phyloP scores from a whole-genome alignment of 441 rosid genomes.

The Populus hybrid region DNA sequence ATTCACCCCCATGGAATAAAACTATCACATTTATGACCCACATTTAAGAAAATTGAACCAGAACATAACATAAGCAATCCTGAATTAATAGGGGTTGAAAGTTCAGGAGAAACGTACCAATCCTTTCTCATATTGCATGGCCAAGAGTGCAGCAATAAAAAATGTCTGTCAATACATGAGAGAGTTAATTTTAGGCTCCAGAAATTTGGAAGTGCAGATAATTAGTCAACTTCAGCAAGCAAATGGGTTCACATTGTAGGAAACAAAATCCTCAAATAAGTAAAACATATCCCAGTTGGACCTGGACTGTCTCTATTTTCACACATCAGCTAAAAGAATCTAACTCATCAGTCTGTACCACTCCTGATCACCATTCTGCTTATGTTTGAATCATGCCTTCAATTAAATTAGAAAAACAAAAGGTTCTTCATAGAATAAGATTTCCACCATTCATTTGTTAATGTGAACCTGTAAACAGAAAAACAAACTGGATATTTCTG shows the following conservation, averaged over 20 bases:
- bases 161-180: constrained; percentile 63
- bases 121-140: constrained; percentile 95
- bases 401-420: background rate
- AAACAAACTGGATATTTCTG: background rate
- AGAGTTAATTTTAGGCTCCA: constrained; percentile 13
- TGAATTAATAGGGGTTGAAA: constrained; percentile 1
- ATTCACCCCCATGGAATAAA: background rate
- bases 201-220: background rate
- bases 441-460: background rate
- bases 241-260: background rate
- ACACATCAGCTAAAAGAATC: background rate
- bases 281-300: background rate
- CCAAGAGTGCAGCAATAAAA: constrained; percentile 93
- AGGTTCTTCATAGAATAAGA: background rate
- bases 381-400: background rate
- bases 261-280: background rate
- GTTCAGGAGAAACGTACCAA: constrained; percentile 59
- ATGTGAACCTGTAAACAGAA: background rate
- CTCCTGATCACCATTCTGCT: background rate
- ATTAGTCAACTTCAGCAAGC: background rate
- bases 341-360: background rate
- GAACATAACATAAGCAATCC: background rate
- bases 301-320: background rate
- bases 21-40: background rate
- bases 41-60: background rate